Base-by-base conservation (phyloP, 1,284 basidiomycete genomes). In the Cutaneotrichosporon cavernicola region DNA sequence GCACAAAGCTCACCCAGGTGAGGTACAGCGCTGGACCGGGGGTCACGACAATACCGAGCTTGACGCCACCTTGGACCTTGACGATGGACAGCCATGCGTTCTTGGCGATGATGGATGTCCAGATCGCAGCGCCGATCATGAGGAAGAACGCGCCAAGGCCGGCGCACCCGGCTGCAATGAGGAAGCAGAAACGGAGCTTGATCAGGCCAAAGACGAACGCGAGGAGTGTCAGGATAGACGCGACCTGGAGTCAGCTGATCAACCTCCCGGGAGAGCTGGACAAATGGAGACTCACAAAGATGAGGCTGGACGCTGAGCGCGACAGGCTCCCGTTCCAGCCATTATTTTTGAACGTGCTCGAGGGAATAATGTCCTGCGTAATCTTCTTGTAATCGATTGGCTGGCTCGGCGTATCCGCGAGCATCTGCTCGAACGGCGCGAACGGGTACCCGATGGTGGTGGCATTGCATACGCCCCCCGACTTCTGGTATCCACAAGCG, bases 1-100 rank as follows among this genome's bases (percentile, higher is more conserved):
- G 65, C n/a, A 69, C 79, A 66, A 80, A 81, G 16, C 77, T 70
- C 10, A 79, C 79, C 80, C 80, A 81, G 16, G 72, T 73, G 55
- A 79, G 70, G 69, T 79, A 79, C 10, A 80, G 68, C 5, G 73
- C 61, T 14, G 75, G 68, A 36, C 79, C 79, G 5, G 76, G 69
- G 8, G 64, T 70, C 49, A 77, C 72, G 46, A 58, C 49, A 60
- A 80, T 76, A 38, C 79, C 79, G 26, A 80, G 69, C 10, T 61
- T 59, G 30, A 62, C 65, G 18, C 70, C 73, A 56, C 69, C 56
- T 55, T 70, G 38, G 9, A 78, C 75, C 59, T 76, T 72, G 59
- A 77, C 72, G 31, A 66, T 67, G 51, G 71, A 71, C 60, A 79
- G 52, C 56, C 65, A 74, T 13, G 68, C 61, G 68, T 79, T 73